Base-by-base conservation (phyloP, 371 early-diverging fungal species). In the Capillidium rhysosporum region DNA sequence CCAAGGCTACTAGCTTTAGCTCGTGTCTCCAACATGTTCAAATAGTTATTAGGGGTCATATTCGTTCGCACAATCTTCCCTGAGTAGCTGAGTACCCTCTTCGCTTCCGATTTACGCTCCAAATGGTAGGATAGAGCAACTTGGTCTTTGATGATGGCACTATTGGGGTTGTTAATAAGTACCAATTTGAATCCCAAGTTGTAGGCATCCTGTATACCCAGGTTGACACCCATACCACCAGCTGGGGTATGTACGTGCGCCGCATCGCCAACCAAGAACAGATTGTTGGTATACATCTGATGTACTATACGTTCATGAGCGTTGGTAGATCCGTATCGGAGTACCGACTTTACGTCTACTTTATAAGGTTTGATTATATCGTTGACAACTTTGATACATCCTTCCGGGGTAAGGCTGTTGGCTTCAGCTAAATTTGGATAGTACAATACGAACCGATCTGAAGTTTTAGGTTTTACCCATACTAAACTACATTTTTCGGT, bases 201-300 rank as follows among this genome's bases (percentile, higher is more conserved):
- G 38, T 61, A 54, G 2, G 68, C 70, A 59, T 73, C 71, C n/a
- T 68, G 69, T 4, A 70, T 30, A 18, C 73, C 73, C 1, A 63
- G 61, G 59, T 68, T 69, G 60, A 69, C 21, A 0, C 73, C 73
- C 56, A 63, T 63, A 2, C 70, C 71, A 8, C 69, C 69, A 1
- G 63, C 58, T n/a, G 72, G 72, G 0, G 59, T 59, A 30, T 63
- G 61, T 1, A 63, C 56, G 53, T 68, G 70, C 1, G 67, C 64
- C 0, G 70, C 66, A 49, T 70, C 70, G 0, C 70, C 70, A 16
- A 58, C 61, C 20, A 70, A 53, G 31, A 68, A 61, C 24, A 68
- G 57, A 43, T 43, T 43, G 21, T 18, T 7, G 8, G 8, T 43
- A 18, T 18, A 43, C 16, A 18, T 8, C 16, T 14, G 16, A 18